Base-by-base conservation (phyloP, 73 alveolate species). In the Tetrahymena thermophila region DNA sequence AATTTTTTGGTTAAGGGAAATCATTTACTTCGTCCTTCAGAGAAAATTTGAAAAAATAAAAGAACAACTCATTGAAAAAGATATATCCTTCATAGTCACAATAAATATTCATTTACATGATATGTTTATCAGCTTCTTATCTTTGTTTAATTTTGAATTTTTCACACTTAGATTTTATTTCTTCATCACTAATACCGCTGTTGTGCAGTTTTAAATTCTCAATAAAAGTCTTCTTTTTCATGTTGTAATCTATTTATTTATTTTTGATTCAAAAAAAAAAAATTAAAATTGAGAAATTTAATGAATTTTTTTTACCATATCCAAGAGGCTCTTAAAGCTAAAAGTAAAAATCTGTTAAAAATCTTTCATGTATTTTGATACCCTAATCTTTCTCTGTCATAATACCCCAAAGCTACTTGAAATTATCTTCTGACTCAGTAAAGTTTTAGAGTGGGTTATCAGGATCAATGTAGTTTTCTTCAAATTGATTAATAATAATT, bases 401-500 rank as follows among this genome's bases (percentile, higher is more conserved):
- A 4, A 84, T 84, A 0, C 97, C 96, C 99, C 99, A 99, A 17
- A 98, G 94, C 56, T 97, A 96, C 94, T 97, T 97, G 96, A 99
- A 98, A 56, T 95, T 98, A 28, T 94, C 94, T 93, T 97, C 97
- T 94, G 97, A 98, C 42, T 94, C 96, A 56, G 97, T 98, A 94
- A 98, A 99, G 94, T 95, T 97, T 42, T 97, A 98, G 42, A 99
- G 95, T 28, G 99, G 98, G 95, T 98, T 99, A 93, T 98, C 98
- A n/a, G 96, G 97, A 84, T 99, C 97, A 57, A 97, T 97, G 50
- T 99, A 98, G 93, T 98, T 98, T 95, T 98, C 99, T 95, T 99
- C 99, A 94, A 98, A 99, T 96, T 98, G 98, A 93, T 99, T 99
- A 10, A 99, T 56, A 95, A 98, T 98, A 35, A 99, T 99, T 97